These are phyloP conservation scores for Picochlorum sp. DNA, from an alignment of 139 green algal genomes.

Conservation along the genomic window DNA sequence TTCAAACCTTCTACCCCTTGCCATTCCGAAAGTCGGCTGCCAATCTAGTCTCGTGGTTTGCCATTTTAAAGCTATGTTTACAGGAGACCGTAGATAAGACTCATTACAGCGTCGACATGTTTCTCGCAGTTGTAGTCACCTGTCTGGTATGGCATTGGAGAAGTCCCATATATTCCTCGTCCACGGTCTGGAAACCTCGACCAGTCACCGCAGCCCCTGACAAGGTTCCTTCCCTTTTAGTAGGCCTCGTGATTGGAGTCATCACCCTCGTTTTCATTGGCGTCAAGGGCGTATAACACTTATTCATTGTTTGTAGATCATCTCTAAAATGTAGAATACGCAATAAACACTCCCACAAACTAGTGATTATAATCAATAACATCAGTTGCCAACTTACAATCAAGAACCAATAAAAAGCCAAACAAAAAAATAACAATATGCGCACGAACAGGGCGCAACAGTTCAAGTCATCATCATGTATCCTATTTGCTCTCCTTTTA, in stretches of 20 bases:
- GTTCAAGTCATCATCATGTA: too few species aligned
- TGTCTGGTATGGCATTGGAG: constrained; percentile 56
- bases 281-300: constrained; percentile 13
- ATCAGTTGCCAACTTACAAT: too few species aligned
- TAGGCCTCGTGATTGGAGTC: constrained; percentile 12
- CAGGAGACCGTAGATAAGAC: constrained; percentile 19
- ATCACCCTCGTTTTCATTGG: constrained; percentile 24
- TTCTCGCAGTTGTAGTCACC: constrained; percentile 60
- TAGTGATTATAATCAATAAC: too few species aligned
- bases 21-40: not conserved
- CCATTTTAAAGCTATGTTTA: constrained; percentile 20
- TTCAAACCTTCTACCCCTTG: constrained; percentile 43
- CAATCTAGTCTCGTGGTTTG: constrained; percentile 1
- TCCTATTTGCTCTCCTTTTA: too few species aligned
- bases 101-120: constrained; percentile 63
- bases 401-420: too few species aligned
- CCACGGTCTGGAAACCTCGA: not conserved
- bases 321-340: too few species aligned
- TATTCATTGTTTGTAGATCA: too few species aligned
- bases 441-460: too few species aligned
- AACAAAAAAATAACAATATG: too few species aligned
- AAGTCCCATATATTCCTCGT: constrained; percentile 40
- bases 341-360: too few species aligned
- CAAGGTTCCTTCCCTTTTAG: constrained; percentile 8
- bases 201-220: constrained; percentile 5